Evolutionary conservation across 2,329 filamentous ascomycete genomes (phyloP), one percentile per base, ranked within the genome.

Genomic region (Emergomyces pasteurianus): DNA sequence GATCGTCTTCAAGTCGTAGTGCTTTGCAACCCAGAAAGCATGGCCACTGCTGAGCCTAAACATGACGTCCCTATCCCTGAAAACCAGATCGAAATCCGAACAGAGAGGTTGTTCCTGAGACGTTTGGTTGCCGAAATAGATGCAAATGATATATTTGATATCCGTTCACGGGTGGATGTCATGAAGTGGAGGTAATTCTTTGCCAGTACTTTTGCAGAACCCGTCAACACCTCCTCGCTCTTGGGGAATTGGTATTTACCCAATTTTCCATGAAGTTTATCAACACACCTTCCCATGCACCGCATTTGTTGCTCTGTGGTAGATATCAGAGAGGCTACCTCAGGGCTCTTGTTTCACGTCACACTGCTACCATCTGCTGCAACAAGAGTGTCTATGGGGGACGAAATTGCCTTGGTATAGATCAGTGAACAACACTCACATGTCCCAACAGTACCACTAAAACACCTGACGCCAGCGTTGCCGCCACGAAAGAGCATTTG

Each of bases 161-260:
- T 67, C 23, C 62, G 68, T 58, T 61, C 61, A 21, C 63, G 63
- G 57, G 60, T 65, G 50, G 68, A 70, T 9, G 69, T 71, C 38
- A 69, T 68, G 26, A 61, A 66, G 28, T 71, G 66, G 65, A 66
- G 70, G 69, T 71, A 64, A 63, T 64, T 47, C 28, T 31, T 36
- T 43, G n/a, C 16, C 21, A 3, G 21, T 5, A 47, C 21, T 42
- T 21, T 23, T 23, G 16, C 18, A 18, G 40, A 18, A n/a, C 8
- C 26, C 1, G 23, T 1, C 23, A 67, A 63, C 63, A 61, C 65
- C 1, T 63, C 42, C 28, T 60, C 9, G 59, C 62, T 5, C 64
- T 65, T 43, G 60, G 55, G 9, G 31, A 62, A 3, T 58, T 67
- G 18, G 47, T 63, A 43, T 64, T 65, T 52, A 65, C 64, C 52